Evolutionary conservation across 225 moss, liverwort and hornwort species (phyloP).

Genomic region (Marchantia paleacea): DNA sequence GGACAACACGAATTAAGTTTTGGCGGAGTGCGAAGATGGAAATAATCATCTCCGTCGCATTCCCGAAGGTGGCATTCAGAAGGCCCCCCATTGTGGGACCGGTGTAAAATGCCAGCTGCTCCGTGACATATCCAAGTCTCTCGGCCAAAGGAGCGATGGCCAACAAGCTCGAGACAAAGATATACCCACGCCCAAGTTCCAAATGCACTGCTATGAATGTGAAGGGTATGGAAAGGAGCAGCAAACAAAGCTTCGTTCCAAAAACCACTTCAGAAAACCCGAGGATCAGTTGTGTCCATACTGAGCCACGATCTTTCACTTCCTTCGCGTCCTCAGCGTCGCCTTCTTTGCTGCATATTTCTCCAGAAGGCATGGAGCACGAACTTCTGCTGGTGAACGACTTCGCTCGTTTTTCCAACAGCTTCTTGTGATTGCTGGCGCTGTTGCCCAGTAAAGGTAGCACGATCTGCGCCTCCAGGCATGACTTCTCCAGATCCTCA

Average conservation of each 20-base stretch:
- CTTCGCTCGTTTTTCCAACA: not conserved
- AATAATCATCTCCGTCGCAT: conserved; percentile 87
- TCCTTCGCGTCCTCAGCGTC: not conserved
- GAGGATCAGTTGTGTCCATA: not conserved
- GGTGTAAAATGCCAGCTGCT: conserved; percentile 50
- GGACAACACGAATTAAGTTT: conserved; percentile 77
- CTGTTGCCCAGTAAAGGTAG: not conserved
- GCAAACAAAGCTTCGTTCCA: conserved; percentile 37
- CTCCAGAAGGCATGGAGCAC: not conserved
- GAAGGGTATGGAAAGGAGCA: conserved; percentile 33
- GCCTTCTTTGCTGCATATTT: not conserved
- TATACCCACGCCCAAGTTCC: conserved; percentile 35
- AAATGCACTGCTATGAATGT: conserved; percentile 27
- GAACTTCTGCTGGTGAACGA: conserved; percentile 4
- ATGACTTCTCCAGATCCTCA: not conserved
- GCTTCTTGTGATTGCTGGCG: not conserved
- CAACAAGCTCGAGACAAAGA: conserved; percentile 63
- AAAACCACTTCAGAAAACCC: conserved; percentile 20
- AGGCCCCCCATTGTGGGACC: conserved; percentile 62
- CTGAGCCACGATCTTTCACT: not conserved
- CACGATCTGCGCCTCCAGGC: not conserved
- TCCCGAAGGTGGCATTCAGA: conserved; percentile 83
- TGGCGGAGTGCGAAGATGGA: conserved; percentile 66
- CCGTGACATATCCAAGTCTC: conserved; percentile 73
- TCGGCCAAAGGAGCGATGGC: conserved; percentile 80